phyloP scores from a whole-genome alignment of 352 stramenopile genomes.

The Phytophthora pini region DNA sequence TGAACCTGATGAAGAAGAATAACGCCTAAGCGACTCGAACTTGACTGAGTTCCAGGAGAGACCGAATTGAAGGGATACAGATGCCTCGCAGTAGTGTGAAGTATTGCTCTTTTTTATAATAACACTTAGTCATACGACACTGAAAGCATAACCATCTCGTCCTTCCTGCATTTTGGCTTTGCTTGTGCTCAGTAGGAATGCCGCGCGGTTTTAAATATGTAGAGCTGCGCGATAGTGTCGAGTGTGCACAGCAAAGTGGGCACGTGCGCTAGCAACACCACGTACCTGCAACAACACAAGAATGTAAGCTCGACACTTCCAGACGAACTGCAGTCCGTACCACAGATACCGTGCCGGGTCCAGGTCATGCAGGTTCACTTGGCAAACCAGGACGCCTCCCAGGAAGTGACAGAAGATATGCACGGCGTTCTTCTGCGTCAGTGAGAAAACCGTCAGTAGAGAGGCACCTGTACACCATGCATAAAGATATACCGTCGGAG shows the following conservation, averaged over 20 bases:
- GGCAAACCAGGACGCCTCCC: conserved; percentile 64
- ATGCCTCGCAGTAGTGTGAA: conserved; percentile 44
- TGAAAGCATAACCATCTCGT: conserved; percentile 12
- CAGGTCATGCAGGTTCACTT: conserved; percentile 54
- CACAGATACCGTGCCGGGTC: conserved; percentile 50
- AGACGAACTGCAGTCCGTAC: conserved; percentile 20
- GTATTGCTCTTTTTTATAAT: conserved; percentile 54
- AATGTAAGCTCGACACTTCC: not conserved
- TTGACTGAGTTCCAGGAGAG: conserved; percentile 37
- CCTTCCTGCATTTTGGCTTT: not conserved
- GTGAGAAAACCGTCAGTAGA: not conserved
- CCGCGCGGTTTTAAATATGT: conserved; percentile 35
- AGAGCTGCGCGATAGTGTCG: conserved; percentile 32
- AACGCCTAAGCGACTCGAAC: conserved; percentile 56
- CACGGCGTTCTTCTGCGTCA: conserved; percentile 53
- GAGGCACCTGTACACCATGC: not conserved
- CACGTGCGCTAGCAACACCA: conserved; percentile 44
- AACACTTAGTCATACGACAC: conserved; percentile 39
- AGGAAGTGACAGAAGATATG: conserved; percentile 68
- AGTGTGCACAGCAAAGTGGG: conserved; percentile 44
- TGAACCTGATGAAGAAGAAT: conserved; percentile 96
- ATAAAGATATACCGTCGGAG: conserved; percentile 34
- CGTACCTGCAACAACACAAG: conserved; percentile 32
- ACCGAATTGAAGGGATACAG: conserved; percentile 44
- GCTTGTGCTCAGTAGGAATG: conserved; percentile 22